phyloP scores from a whole-genome alignment of 129 eudicot genomes.

The Rutidosis leptorrhynchoides region DNA sequence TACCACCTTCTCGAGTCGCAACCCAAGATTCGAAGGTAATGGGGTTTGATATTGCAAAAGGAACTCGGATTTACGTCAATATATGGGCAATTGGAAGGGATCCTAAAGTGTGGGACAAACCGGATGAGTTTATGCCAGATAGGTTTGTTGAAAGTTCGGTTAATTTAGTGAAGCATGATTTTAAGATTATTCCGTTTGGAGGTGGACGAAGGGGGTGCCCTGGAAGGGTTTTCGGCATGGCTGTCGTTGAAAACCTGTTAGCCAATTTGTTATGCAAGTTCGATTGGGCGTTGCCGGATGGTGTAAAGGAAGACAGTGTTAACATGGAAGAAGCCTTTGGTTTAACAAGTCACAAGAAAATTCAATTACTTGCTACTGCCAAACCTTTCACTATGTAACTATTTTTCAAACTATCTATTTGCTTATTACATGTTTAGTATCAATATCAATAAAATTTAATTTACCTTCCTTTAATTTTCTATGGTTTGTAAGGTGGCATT shows the following conservation, averaged over 20 bases:
- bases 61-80: slow-evolving; percentile 40
- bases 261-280: slow-evolving; percentile 45
- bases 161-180: slow-evolving; percentile 23
- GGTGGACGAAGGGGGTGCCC: slow-evolving; percentile 52
- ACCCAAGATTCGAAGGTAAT: slow-evolving; percentile 32
- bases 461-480: no score
- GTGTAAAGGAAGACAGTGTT: slow-evolving; percentile 25
- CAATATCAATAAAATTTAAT: no score
- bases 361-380: slow-evolving; percentile 34
- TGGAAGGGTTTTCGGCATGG: slow-evolving; percentile 44
- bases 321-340: slow-evolving; percentile 42
- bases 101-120: slow-evolving; percentile 39
- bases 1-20: slow-evolving; percentile 31
- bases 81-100: slow-evolving; percentile 55
- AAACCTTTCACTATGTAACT: slow-evolving; percentile 9
- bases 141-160: slow-evolving; percentile 43
- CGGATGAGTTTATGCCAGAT: slow-evolving; percentile 42
- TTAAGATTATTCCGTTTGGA: slow-evolving; percentile 55
- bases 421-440: no score
- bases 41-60: slow-evolving; percentile 45
- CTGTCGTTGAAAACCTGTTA: slow-evolving; percentile 29
- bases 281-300: slow-evolving; percentile 42
- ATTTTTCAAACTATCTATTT: no score
- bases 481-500: no score
- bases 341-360: slow-evolving; percentile 25